A percentile compares a stretch with the other conserved stretches of the same genome.
phyloP scores from a whole-genome alignment of 176 grass and related monocot genomes.

The Typha latifolia region DNA sequence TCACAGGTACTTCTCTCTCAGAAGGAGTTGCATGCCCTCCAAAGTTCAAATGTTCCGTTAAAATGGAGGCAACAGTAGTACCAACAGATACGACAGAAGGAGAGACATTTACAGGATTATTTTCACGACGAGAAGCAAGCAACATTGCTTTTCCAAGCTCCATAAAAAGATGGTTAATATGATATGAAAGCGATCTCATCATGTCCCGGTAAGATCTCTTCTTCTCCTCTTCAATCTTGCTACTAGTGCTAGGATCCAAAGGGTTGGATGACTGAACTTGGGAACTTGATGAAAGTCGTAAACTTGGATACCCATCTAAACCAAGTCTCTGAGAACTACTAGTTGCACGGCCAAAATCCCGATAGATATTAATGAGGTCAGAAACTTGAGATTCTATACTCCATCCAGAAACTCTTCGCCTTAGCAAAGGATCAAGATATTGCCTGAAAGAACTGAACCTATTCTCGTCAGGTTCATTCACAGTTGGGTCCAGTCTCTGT shows the following conservation, averaged over 20 bases:
- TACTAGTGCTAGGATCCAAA: conserved; percentile 24
- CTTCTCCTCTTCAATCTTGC: conserved; percentile 58
- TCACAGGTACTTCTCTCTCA: conserved; percentile 56
- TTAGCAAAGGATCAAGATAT: conserved; percentile 92
- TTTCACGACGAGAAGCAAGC: conserved; percentile 78
- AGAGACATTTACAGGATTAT: conserved; percentile 66
- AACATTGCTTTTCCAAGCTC: conserved; percentile 95
- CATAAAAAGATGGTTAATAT: conserved; percentile 92
- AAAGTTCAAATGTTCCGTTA: conserved; percentile 91
- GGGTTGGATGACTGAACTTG: conserved; percentile 49
- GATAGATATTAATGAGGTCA: conserved; percentile 87
- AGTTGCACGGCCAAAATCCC: conserved; percentile 74
- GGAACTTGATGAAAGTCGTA: conserved; percentile 45
- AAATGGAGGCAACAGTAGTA: conserved; percentile 54
- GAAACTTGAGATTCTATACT: conserved; percentile 90
- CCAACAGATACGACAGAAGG: conserved; percentile 77
- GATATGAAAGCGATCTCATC: conserved; percentile 86
- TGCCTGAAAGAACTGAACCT: conserved; percentile 86
- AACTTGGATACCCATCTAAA: conserved; percentile 46
- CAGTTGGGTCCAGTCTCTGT: conserved; percentile 33
- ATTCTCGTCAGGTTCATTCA: conserved; percentile 48
- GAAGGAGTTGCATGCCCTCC: conserved; percentile 41
- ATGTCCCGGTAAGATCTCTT: conserved; percentile 67
- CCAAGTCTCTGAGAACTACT: conserved; percentile 45
- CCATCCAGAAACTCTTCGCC: conserved; percentile 72